phyloP scores from a whole-genome alignment of 1,284 basidiomycete genomes.

The Austroboletus novae-zelandiae region DNA sequence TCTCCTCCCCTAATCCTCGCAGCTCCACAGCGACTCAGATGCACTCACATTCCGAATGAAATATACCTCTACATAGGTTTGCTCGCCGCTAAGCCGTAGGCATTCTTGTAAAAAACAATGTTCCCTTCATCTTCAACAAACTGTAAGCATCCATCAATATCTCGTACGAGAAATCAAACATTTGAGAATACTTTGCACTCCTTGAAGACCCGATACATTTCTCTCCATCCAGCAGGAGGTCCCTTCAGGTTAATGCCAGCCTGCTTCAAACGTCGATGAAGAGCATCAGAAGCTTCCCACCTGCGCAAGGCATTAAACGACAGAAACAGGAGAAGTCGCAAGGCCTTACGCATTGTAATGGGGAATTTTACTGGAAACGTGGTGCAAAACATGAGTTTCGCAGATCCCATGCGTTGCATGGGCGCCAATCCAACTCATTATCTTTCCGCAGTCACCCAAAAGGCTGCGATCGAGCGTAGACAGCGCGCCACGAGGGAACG shows the following conservation, averaged over 20 bases:
- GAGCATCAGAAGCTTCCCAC: constrained; percentile 90
- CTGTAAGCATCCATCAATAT: constrained; percentile 35
- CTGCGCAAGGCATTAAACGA: constrained; percentile 29
- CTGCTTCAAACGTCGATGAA: constrained; percentile 76
- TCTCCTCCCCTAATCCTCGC: background rate
- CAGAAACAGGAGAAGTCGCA: background rate
- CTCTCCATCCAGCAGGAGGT: constrained; percentile 73
- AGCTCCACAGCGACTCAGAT: constrained; percentile 22
- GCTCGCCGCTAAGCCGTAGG: constrained; percentile 70
- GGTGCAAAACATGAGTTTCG: constrained; percentile 92
- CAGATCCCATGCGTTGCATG: constrained; percentile 85
- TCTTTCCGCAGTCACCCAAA: constrained; percentile 73
- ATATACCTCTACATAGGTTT: constrained; percentile 50
- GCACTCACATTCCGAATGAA: constrained; percentile 28
- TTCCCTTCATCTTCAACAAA: constrained; percentile 94
- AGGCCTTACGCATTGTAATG: constrained; percentile 75
- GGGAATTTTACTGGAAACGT: constrained; percentile 90
- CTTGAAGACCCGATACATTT: constrained; percentile 70
- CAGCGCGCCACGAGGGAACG: constrained; percentile 93
- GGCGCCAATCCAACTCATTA: constrained; percentile 78
- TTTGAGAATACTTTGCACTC: constrained; percentile 61
- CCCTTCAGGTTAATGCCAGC: constrained; percentile 62
- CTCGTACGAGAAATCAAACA: background rate
- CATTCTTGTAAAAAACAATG: constrained; percentile 91
- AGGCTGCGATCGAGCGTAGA: constrained; percentile 90